A percentile compares a stretch with the other conserved stretches of the same genome.
Evolutionary conservation across 139 green algal species (phyloP).

Genomic region (Chlorella vulgaris): DNA sequence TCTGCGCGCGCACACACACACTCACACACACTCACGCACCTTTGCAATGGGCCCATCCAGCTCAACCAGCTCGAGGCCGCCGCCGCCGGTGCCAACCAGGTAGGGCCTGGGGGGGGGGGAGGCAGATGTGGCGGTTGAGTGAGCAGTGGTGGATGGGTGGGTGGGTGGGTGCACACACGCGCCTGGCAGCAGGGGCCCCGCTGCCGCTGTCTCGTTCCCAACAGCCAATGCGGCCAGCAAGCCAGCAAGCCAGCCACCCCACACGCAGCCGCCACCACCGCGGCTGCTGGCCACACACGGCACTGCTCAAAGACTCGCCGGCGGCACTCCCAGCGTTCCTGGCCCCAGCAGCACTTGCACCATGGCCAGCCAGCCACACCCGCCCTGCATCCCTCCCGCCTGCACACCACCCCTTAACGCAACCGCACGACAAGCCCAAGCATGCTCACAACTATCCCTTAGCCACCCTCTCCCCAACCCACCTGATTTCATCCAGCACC

Average conservation of each 20-base stretch:
- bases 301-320: too few relatives aligned
- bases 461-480: not conserved
- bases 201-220: not conserved
- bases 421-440: not conserved
- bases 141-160: too few relatives aligned
- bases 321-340: too few relatives aligned
- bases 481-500: constrained; percentile 79
- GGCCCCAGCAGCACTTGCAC: too few relatives aligned
- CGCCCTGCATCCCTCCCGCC: too few relatives aligned
- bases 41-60: constrained; percentile 96
- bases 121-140: not conserved
- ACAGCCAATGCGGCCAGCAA: not conserved
- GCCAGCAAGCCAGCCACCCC: too few relatives aligned
- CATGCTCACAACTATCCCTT: not conserved
- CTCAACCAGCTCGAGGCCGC: constrained; percentile 84
- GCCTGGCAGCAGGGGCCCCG: too few relatives aligned
- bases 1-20: not conserved
- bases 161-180: too few relatives aligned
- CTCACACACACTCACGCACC: constrained; percentile 46
- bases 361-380: too few relatives aligned
- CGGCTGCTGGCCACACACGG: too few relatives aligned
- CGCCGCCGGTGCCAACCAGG: constrained; percentile 94
- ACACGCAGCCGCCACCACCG: too few relatives aligned
- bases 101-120: constrained; percentile 69
- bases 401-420: too few relatives aligned